phyloP scores from a whole-genome alignment of 1,284 basidiomycete species.

The Moniliophthora roreri region DNA sequence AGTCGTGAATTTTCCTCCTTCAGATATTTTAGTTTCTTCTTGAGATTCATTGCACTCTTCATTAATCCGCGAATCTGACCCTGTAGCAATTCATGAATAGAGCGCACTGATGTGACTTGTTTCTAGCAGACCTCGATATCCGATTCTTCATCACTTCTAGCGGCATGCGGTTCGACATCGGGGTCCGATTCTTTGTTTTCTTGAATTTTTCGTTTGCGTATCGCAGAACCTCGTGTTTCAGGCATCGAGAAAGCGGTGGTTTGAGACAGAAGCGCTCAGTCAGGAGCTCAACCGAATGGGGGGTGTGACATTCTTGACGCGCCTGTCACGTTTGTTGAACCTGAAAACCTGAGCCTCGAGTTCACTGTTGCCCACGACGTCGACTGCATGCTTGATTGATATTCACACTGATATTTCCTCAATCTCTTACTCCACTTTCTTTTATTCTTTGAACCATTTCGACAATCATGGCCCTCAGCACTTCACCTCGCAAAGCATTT shows the following conservation, averaged over 20 bases:
- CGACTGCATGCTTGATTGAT: background rate
- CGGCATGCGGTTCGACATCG: too few relatives aligned
- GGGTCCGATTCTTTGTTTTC: too few relatives aligned
- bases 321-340: too few relatives aligned
- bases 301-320: too few relatives aligned
- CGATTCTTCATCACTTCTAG: too few relatives aligned
- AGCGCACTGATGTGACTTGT: background rate
- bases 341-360: background rate
- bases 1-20: background rate
- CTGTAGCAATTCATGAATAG: background rate
- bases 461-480: constrained; percentile 39
- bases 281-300: too few relatives aligned
- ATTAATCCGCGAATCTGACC: constrained; percentile 3
- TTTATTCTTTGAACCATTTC: background rate
- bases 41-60: constrained; percentile 14
- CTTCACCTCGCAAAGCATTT: constrained; percentile 70
- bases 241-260: too few relatives aligned
- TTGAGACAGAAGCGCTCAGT: too few relatives aligned
- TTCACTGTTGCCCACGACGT: background rate
- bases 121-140: background rate
- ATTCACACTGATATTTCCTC: constrained; percentile 2
- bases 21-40: constrained; percentile 10
- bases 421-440: background rate
- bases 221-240: too few relatives aligned
- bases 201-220: too few relatives aligned